A percentile compares a stretch with the other conserved stretches of the same genome.
phyloP scores from a whole-genome alignment of 176 grass and related monocot genomes.

The Tuctoria greenei region DNA sequence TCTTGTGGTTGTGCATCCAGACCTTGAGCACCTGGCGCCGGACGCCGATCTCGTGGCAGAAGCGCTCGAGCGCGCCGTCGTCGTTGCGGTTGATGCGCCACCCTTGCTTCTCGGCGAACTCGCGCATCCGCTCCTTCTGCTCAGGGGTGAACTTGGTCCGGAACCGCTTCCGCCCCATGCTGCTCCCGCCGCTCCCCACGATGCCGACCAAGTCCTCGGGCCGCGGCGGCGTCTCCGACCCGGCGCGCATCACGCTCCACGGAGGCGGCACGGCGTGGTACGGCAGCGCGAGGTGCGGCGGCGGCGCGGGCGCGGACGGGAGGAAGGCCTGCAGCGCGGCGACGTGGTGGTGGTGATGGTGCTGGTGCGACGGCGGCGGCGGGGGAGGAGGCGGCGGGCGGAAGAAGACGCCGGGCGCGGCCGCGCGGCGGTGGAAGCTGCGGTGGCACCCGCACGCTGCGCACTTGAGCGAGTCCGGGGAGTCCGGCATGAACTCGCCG shows the following conservation, averaged over 20 bases:
- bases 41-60: constrained; percentile 93
- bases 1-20: constrained; percentile 99
- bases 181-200: constrained; percentile 21
- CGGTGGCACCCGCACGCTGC: constrained; percentile 86
- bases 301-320: neutral
- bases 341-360: constrained; percentile 19
- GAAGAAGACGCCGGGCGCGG: constrained; percentile 31
- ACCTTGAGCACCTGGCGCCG: constrained; percentile 89
- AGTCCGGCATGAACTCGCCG: constrained; percentile 82
- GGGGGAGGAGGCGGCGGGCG: constrained; percentile 20
- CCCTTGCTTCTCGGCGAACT: constrained; percentile 79
- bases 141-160: constrained; percentile 80
- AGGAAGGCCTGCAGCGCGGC: constrained; percentile 49
- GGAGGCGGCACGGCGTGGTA: constrained; percentile 32
- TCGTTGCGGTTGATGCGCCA: constrained; percentile 88
- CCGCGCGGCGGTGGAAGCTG: constrained; percentile 81
- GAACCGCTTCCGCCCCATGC: constrained; percentile 55
- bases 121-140: constrained; percentile 91
- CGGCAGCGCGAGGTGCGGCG: constrained; percentile 32
- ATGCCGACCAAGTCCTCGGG: constrained; percentile 44
- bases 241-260: constrained; percentile 35
- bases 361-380: neutral
- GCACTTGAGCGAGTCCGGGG: constrained; percentile 72
- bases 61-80: constrained; percentile 74
- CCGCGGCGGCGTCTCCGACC: constrained; percentile 78